Conservation (phyloP, 192 early-diverging fungal species). For the Piromyces sp. region DNA sequence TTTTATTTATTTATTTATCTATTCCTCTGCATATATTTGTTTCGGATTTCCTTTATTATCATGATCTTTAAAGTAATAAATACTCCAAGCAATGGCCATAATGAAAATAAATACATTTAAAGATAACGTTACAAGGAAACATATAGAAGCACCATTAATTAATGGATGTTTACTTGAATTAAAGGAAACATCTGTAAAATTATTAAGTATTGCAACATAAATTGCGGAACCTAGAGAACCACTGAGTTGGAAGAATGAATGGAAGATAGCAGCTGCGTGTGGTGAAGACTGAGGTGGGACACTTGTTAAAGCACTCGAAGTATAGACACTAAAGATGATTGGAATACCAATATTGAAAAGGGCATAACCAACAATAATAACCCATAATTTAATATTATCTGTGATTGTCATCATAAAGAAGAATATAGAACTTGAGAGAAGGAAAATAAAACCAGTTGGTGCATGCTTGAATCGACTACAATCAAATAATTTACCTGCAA, state of each 20-base stretch:
- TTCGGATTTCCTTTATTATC: background rate
- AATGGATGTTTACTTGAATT: background rate
- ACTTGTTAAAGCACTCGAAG: background rate
- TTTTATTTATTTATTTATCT: background rate
- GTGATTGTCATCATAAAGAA: background rate
- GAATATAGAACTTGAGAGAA: background rate
- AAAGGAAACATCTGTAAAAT: background rate
- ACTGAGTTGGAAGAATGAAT: background rate
- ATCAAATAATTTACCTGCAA: background rate
- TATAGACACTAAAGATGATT: background rate
- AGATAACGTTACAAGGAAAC: background rate
- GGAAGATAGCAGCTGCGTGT: background rate
- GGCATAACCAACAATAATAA: background rate
- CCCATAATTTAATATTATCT: background rate
- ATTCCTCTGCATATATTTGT: background rate
- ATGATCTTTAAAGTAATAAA: background rate
- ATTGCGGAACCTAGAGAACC: background rate
- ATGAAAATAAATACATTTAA: background rate
- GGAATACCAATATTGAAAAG: background rate
- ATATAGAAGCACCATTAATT: background rate
- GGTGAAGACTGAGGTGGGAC: background rate
- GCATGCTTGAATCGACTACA: background rate
- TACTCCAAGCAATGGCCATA: background rate
- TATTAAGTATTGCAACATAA: background rate
- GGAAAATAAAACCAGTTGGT: background rate